A percentile compares a stretch with the other conserved stretches of the same genome.
phyloP scores from a whole-genome alignment of 768 basidiomycete species.

The Tricholoma furcatifolium region DNA sequence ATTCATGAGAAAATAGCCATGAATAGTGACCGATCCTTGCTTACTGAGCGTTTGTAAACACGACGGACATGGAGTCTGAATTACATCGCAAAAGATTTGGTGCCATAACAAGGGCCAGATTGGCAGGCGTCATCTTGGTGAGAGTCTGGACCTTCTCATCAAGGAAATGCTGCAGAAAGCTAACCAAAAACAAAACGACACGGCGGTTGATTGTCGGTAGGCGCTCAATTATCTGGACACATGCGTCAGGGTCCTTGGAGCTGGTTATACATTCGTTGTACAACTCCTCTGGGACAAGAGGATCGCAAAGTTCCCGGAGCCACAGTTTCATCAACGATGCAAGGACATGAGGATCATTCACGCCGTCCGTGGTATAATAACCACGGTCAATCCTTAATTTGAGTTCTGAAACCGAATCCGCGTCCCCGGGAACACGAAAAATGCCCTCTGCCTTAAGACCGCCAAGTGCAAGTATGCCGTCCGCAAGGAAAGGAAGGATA shows the following conservation, averaged over 20 bases:
- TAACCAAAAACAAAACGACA: conserved; percentile 85
- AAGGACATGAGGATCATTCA: conserved; percentile 89
- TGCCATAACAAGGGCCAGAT: conserved; percentile 88
- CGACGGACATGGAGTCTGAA: conserved; percentile 84
- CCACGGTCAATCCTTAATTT: conserved; percentile 90
- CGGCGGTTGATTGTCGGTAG: conserved; percentile 86
- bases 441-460: conserved; percentile 87
- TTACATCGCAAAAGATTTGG: conserved; percentile 86
- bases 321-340: conserved; percentile 91
- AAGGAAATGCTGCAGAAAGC: conserved; percentile 88
- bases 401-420: conserved; percentile 83
- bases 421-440: conserved; percentile 90
- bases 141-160: conserved; percentile 67
- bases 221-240: conserved; percentile 70
- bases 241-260: conserved; percentile 64
- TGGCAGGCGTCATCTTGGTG: conserved; percentile 90
- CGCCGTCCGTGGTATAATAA: conserved; percentile 85
- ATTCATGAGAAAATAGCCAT: conserved; percentile 3
- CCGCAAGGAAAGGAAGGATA: conserved; percentile 90
- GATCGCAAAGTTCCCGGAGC: conserved; percentile 89
- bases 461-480: conserved; percentile 87
- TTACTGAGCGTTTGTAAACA: conserved; percentile 90
- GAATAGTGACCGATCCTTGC: conserved; percentile 28
- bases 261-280: conserved; percentile 87
- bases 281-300: conserved; percentile 87